Conservation (phyloP, 257 asterid species). For the Voacanga thouarsii region DNA sequence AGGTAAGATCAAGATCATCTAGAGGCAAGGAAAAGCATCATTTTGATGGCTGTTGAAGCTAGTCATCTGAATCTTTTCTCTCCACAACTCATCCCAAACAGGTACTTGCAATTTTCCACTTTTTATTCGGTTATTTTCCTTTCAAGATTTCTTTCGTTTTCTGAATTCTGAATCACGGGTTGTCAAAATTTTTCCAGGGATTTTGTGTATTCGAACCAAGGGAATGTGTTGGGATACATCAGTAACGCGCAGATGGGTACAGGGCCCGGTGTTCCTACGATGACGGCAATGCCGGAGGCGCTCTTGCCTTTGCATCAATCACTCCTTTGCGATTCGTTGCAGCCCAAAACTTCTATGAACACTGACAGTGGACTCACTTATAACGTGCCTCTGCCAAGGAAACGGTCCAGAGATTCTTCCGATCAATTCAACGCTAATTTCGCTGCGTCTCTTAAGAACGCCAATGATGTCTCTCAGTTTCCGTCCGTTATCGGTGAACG, state of each 20-base stretch:
- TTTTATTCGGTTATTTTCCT: neutral
- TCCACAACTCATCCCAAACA: conserved; percentile 36
- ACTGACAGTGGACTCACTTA: conserved; percentile 57
- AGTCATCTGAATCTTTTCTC: conserved; percentile 47
- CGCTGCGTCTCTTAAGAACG: conserved; percentile 14
- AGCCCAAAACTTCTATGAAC: conserved; percentile 52
- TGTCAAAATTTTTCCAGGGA: conserved; percentile 24
- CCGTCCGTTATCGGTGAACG: conserved; percentile 38
- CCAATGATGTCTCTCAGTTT: conserved; percentile 13
- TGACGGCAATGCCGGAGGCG: conserved; percentile 33
- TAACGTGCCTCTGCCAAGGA: conserved; percentile 37
- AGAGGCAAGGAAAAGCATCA: neutral
- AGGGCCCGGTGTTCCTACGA: conserved; percentile 23
- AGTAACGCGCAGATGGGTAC: conserved; percentile 35
- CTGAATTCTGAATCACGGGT: neutral
- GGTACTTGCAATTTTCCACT: conserved; percentile 20
- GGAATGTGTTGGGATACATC: conserved; percentile 20
- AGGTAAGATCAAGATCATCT: neutral
- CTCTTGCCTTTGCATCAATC: conserved; percentile 29
- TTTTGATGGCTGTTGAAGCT: conserved; percentile 78
- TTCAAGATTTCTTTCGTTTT: neutral
- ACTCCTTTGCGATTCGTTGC: conserved; percentile 36
- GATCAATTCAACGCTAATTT: conserved; percentile 23
- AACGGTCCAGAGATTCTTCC: conserved; percentile 50
- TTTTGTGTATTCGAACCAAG: conserved; percentile 29